Percentiles rank a stretch among this genome's conserved stretches.
phyloP scores from a whole-genome alignment of 139 green algal species.

The Marvania coccoides region DNA sequence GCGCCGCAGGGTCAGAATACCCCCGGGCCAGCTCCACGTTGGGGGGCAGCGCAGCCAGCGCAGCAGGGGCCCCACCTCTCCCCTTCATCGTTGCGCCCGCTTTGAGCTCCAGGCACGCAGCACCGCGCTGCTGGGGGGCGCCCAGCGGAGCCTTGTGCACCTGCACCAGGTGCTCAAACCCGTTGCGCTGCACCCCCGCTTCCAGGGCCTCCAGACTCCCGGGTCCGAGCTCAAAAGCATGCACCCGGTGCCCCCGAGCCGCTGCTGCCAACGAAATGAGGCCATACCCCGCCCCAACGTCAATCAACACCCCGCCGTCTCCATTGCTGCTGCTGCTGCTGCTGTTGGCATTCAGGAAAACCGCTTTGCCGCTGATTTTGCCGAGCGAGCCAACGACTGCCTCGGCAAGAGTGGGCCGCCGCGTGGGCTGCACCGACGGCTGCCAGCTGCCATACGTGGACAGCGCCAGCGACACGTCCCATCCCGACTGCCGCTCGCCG shows the following conservation, averaged over 20 bases:
- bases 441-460: constrained; percentile 69
- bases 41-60: background rate
- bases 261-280: constrained; percentile 72
- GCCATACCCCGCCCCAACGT: constrained; percentile 70
- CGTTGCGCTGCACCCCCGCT: constrained; percentile 54
- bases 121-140: constrained; percentile 22
- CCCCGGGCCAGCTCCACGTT: constrained; percentile 18
- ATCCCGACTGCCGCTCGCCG: constrained; percentile 33
- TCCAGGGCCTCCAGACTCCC: constrained; percentile 44
- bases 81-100: background rate
- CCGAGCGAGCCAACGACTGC: constrained; percentile 63
- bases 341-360: constrained; percentile 8
- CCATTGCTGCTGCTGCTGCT: background rate
- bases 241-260: constrained; percentile 49
- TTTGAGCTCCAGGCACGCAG: constrained; percentile 20
- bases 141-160: constrained; percentile 41
- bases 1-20: constrained; percentile 15
- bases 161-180: constrained; percentile 42
- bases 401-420: constrained; percentile 59
- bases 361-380: background rate
- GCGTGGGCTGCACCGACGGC: constrained; percentile 38
- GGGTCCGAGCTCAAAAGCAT: constrained; percentile 59
- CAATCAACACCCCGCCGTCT: constrained; percentile 41
- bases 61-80: background rate
- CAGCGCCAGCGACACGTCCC: constrained; percentile 51